Conservation (phyloP, 2,329 filamentous ascomycete genomes). For the Ascomycota sp. region DNA sequence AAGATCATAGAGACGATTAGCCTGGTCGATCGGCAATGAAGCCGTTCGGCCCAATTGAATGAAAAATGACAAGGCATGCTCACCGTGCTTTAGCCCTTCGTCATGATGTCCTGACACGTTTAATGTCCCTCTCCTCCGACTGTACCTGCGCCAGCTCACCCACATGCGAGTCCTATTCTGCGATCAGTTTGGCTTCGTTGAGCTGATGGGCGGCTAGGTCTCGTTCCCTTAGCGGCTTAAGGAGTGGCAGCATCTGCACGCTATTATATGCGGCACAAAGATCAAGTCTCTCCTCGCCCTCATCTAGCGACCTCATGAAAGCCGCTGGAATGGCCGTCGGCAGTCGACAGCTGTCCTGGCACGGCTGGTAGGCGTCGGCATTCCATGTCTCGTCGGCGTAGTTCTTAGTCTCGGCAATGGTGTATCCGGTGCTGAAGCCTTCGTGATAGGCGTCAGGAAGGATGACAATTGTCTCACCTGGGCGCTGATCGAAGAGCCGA, state of each 20-base stretch:
- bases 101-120: too few relatives aligned
- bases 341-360: constrained; percentile 12
- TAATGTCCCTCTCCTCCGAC: too few relatives aligned
- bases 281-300: constrained; percentile 14
- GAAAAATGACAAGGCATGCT: too few relatives aligned
- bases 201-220: background rate
- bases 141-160: too few relatives aligned
- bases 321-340: constrained; percentile 16
- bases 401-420: constrained; percentile 19
- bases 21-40: too few relatives aligned
- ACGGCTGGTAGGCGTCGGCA: constrained; percentile 15
- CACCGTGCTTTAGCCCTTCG: too few relatives aligned
- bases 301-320: constrained; percentile 10
- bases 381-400: constrained; percentile 17
- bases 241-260: too few relatives aligned
- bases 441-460: constrained; percentile 19
- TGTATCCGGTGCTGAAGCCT: constrained; percentile 20
- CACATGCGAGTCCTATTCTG: too few relatives aligned
- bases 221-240: too few relatives aligned
- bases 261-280: constrained; percentile 11
- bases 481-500: constrained; percentile 17
- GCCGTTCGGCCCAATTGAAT: too few relatives aligned
- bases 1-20: too few relatives aligned
- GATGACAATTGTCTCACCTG: constrained; percentile 19
- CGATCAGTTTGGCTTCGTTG: background rate